Evolutionary conservation across 176 grass and related monocot species (phyloP), one percentile per base, ranked within the genome.

Genomic region (Ananas comosus): DNA sequence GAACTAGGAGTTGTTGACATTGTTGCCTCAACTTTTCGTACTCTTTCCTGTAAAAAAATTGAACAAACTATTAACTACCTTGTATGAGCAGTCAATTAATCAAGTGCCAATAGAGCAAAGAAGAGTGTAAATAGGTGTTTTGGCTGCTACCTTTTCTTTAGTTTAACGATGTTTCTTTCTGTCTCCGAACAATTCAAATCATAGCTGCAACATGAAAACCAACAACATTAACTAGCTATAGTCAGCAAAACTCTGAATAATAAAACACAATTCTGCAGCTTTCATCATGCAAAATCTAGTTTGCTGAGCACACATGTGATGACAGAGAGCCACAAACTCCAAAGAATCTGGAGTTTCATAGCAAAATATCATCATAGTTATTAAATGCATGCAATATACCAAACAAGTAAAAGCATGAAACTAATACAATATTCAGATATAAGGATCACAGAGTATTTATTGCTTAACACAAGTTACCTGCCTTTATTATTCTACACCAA

Each of bases 21-120:
- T 84, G 89, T 51, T 82, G 81, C 72, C 89, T 90, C 48, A 99
- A 80, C 74, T 91, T 99, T 80, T 90, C 94, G 77, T 87, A 96
- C 77, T 96, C 88, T 92, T 96, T 92, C 88, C 93, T 96, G 76
- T 67, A 28, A 4, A 22, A 52, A 53, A 10, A 56, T 63, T 29
- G 25, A 17, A 53, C 18, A 66, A 21, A 10, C 23, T 28, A 47
- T 10, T 61, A 72, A 13, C 10, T 4, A 49, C 1, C 7, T 53
- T 47, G 11, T 1, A 22, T 12, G 48, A 13, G 1, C 2, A 53
- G 66, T 16, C 9, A 51, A 23, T 29, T 53, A 64, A 25, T 49
- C 11, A 33, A 53, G 23, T 12, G 33, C 13, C 22, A 56, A 48
- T 19, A 54, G 2, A 53, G 53, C 16, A 48, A 23, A 49, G 11